A percentile compares a stretch with the other conserved stretches of the same genome.
Evolutionary conservation across 805 yeast species (phyloP).

Genomic region (Kazachstania psychrophila): DNA sequence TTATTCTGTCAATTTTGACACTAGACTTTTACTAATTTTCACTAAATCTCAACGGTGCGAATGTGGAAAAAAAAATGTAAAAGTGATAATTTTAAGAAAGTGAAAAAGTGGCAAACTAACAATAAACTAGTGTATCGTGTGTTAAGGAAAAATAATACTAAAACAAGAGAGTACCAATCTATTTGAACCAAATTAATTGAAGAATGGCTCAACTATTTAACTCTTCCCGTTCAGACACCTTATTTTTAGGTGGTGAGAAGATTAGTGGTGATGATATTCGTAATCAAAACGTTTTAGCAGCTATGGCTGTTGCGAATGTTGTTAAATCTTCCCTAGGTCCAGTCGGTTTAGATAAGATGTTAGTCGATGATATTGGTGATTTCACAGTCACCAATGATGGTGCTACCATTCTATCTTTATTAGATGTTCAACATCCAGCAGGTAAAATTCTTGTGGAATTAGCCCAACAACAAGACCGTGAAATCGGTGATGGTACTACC

Average conservation of each 20-base stretch:
- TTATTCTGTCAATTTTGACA: no score
- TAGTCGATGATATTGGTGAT: slow-evolving; percentile 98
- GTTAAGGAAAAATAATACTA: no score
- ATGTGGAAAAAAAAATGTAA: no score
- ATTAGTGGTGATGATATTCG: slow-evolving; percentile 93
- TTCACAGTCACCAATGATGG: slow-evolving; percentile 98
- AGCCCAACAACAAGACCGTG: slow-evolving; percentile 98
- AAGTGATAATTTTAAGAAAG: no score
- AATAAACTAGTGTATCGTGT: no score
- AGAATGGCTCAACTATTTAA: slow-evolving; percentile 57
- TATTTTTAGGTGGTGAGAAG: slow-evolving; percentile 93
- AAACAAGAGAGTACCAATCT: neutral
- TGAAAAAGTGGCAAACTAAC: no score
- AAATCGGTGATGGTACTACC: slow-evolving; percentile 97
- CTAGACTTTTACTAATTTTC: no score
- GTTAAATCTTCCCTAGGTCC: slow-evolving; percentile 94
- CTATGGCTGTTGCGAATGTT: slow-evolving; percentile 70
- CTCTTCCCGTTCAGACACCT: slow-evolving; percentile 80
- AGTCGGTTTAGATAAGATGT: slow-evolving; percentile 95
- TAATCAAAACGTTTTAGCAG: slow-evolving; percentile 91
- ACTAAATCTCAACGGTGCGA: no score
- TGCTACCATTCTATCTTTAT: slow-evolving; percentile 81
- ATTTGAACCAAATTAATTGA: neutral
- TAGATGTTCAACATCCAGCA: slow-evolving; percentile 98
- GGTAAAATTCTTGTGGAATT: slow-evolving; percentile 93